Base-by-base conservation (phyloP, 352 stramenopile genomes). In the Globisporangium acanthophoron region DNA sequence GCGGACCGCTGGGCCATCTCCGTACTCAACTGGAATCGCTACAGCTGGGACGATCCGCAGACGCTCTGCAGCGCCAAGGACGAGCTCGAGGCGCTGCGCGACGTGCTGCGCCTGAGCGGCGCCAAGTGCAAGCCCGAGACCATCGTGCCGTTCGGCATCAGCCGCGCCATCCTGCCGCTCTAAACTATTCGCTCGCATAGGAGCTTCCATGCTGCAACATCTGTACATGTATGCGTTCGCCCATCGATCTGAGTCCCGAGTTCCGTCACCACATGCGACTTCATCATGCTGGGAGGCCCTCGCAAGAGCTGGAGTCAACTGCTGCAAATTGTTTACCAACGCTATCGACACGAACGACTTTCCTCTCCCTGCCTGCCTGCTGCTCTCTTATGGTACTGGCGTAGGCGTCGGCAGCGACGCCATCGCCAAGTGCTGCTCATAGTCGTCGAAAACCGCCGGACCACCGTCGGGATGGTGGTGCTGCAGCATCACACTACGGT, bases 1-100 rank as follows among this genome's bases (percentile, higher is more conserved):
- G 69, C 70, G 37, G 71, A 90, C 21, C 78, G 81, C 29, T 93
- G 84, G 84, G 84, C 84, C 11, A 47, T 90, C 27, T 87, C 75
- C 3, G 76, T 93, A 35, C 71, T 93, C 40, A 93, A 93, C 65
- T 93, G 84, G 84, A 93, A 88, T 60, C 80, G 80, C 52, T 88
- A 90, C 69, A 89, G 79, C 49, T 93, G 84, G 84, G 84, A 90
- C 53, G 84, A 91, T 33, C 67, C 80, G 20, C 69, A 87, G 74
- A 85, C 84, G 62, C 70, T 93, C 8, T 93, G 82, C 57, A 88
- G 77, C 59, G 73, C 78, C 66, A 91, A 88, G 62, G 66, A 89
- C 64, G 80, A 91, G 53, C 74, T 69, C 45, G 65, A 69, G 20
- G 67, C 71, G 39, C 70, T 91, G 8, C 55, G 69, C 8, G 70